Percentiles rank a stretch among this genome's conserved stretches.
Conservation (phyloP, 1,284 basidiomycete species). For the Schizopora paradoxa region DNA sequence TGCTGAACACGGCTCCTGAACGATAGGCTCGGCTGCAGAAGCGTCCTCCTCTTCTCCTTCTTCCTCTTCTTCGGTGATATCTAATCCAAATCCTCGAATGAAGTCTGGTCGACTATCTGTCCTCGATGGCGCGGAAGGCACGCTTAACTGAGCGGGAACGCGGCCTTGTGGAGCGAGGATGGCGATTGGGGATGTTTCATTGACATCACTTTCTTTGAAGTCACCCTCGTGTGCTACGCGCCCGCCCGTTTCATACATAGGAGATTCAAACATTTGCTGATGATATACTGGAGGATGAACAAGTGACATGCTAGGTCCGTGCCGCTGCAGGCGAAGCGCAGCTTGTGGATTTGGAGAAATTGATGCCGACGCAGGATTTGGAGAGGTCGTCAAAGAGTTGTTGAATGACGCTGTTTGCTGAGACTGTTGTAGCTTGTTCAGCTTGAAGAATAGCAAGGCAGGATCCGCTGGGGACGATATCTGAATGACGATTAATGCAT, state of each 20-base stretch:
- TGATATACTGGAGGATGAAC: slow-evolving; percentile 44
- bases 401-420: slow-evolving; percentile 45
- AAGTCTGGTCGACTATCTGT: slow-evolving; percentile 66
- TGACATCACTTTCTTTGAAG: slow-evolving; percentile 9
- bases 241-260: slow-evolving; percentile 43
- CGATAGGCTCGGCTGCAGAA: neutral
- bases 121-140: slow-evolving; percentile 37
- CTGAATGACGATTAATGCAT: slow-evolving; percentile 31
- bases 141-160: slow-evolving; percentile 45
- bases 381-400: slow-evolving; percentile 56
- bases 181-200: slow-evolving; percentile 16
- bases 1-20: neutral
- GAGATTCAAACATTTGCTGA: slow-evolving; percentile 18
- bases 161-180: slow-evolving; percentile 60
- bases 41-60: slow-evolving; percentile 30
- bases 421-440: slow-evolving; percentile 74
- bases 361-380: slow-evolving; percentile 49
- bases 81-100: slow-evolving; percentile 67
- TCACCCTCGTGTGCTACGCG: slow-evolving; percentile 19
- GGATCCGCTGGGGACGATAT: slow-evolving; percentile 83
- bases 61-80: slow-evolving; percentile 64
- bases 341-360: slow-evolving; percentile 45
- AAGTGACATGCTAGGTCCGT: slow-evolving; percentile 68
- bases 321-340: slow-evolving; percentile 44
- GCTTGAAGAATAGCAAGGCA: slow-evolving; percentile 68